Evolutionary conservation across 768 basidiomycete species (phyloP).

Genomic region (Russula ochroleuca): DNA sequence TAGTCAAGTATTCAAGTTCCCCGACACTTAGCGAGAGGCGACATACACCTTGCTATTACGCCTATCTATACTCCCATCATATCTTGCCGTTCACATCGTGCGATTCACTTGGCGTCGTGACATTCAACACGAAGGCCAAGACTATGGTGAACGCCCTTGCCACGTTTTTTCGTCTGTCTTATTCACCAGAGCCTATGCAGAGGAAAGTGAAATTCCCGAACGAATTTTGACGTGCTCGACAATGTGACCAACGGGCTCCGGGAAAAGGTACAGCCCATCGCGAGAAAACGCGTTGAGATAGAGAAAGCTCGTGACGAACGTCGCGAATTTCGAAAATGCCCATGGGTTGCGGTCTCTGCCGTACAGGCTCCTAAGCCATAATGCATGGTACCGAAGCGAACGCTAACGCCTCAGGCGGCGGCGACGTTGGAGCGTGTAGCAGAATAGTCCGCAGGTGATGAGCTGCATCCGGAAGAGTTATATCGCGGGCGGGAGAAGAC

Average conservation of each 20-base stretch:
- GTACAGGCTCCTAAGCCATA: slow-evolving; percentile 28
- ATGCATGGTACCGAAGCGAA: slow-evolving; percentile 4
- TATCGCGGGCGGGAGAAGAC: slow-evolving; percentile 60
- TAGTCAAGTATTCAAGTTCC: no score
- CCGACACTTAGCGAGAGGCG: slow-evolving; percentile 74
- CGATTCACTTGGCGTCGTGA: slow-evolving; percentile 94
- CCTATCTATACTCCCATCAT: slow-evolving; percentile 76
- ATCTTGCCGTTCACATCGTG: slow-evolving; percentile 90
- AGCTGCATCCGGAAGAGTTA: slow-evolving; percentile 61
- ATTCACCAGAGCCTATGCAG: slow-evolving; percentile 36
- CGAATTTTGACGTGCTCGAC: slow-evolving; percentile 83
- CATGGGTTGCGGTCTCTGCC: slow-evolving; percentile 43
- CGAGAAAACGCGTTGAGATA: slow-evolving; percentile 67
- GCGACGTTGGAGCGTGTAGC: slow-evolving; percentile 43
- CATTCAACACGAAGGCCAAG: slow-evolving; percentile 88
- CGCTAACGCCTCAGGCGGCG: slow-evolving; percentile 23
- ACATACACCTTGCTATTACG: slow-evolving; percentile 77
- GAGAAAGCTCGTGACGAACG: slow-evolving; percentile 83
- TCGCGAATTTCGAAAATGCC: slow-evolving; percentile 72
- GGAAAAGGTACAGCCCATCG: slow-evolving; percentile 63
- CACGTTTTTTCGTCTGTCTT: background rate
- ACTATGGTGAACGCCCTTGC: slow-evolving; percentile 64
- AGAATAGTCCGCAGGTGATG: slow-evolving; percentile 35
- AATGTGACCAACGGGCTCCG: slow-evolving; percentile 77
- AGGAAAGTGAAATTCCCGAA: slow-evolving; percentile 89